phyloP scores from a whole-genome alignment of 2,329 filamentous ascomycete genomes.

The Phoma sp. region DNA sequence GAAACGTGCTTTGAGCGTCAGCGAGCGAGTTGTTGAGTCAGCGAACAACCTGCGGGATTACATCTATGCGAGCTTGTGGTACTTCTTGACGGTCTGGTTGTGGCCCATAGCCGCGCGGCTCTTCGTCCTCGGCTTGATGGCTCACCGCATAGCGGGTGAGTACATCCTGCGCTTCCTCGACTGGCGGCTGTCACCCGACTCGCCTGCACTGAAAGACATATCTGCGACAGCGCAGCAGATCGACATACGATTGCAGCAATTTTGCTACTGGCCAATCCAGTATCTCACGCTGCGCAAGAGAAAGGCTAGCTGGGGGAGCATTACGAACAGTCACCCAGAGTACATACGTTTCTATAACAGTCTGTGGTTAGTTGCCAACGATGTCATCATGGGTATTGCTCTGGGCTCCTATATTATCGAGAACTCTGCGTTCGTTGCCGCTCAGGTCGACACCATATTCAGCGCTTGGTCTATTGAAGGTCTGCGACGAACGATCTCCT shows the following conservation, averaged over 20 bases:
- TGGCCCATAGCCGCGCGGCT: constrained; percentile 74
- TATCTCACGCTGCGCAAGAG: constrained; percentile 89
- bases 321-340: constrained; percentile 93
- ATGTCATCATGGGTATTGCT: constrained; percentile 97
- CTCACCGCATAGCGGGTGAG: constrained; percentile 82
- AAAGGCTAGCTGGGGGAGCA: constrained; percentile 92
- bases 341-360: constrained; percentile 99
- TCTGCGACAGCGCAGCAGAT: constrained; percentile 97
- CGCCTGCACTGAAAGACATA: constrained; percentile 89
- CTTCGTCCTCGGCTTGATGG: constrained; percentile 80
- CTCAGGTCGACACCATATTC: constrained; percentile 77
- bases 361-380: constrained; percentile 96
- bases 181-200: constrained; percentile 76
- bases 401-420: constrained; percentile 97
- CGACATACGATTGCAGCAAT: constrained; percentile 95
- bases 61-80: constrained; percentile 70
- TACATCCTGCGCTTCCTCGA: constrained; percentile 79
- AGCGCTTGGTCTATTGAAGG: constrained; percentile 86
- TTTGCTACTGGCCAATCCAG: constrained; percentile 98
- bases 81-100: constrained; percentile 74
- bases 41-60: constrained; percentile 85
- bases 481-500: constrained; percentile 85
- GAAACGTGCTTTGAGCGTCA: constrained; percentile 87
- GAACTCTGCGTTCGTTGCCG: constrained; percentile 83
- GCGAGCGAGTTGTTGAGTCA: constrained; percentile 91